phyloP scores from a whole-genome alignment of 148 eudicot species.

The Mesembryanthemum crystallinum region DNA sequence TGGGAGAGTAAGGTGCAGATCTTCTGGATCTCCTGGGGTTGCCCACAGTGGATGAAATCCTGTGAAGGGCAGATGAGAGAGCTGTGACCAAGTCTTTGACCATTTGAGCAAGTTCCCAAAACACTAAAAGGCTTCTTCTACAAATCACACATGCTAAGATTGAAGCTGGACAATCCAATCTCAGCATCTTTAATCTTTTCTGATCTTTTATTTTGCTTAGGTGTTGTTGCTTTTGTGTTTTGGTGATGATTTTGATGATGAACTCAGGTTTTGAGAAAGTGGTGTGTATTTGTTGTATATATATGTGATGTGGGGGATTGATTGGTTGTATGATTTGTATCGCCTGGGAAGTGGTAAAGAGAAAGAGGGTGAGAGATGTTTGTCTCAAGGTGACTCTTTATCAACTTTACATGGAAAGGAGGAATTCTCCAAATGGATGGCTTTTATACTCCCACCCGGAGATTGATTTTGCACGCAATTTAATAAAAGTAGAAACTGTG shows the following conservation, averaged over 20 bases:
- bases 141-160: constrained; percentile 25
- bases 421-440: no score
- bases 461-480: no score
- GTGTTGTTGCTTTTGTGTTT: not conserved
- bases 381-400: no score
- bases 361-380: no score
- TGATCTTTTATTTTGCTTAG: no score
- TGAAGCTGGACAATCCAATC: constrained; percentile 12
- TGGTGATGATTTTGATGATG: not conserved
- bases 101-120: constrained; percentile 15
- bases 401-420: no score
- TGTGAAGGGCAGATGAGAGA: constrained; percentile 15
- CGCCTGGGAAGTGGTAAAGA: no score
- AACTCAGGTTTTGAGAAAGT: not conserved
- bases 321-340: no score
- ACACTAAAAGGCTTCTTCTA: constrained; percentile 27
- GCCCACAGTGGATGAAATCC: constrained; percentile 17
- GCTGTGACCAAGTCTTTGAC: constrained; percentile 18
- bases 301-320: no score
- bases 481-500: no score
- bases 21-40: not conserved
- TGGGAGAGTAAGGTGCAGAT: not conserved
- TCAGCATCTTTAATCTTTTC: not conserved
- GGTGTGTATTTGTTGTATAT: not conserved
- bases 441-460: no score